Percentiles rank a stretch among this genome's conserved stretches.
Conservation (phyloP, 805 yeast genomes). For the Kregervanrija pseudodelftensis region DNA sequence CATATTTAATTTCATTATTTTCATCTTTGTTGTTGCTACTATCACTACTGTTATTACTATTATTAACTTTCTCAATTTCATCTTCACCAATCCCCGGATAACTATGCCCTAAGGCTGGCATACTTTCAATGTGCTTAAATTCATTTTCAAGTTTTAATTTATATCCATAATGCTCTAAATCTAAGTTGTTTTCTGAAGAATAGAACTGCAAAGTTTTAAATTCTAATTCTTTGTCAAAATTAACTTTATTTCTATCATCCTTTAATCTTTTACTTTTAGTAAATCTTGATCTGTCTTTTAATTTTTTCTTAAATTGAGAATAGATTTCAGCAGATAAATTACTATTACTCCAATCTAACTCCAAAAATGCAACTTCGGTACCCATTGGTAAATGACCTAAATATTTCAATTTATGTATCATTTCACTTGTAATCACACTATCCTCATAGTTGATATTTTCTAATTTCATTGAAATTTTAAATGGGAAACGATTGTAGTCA, state of each 20-base stretch:
- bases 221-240: conserved; percentile 54
- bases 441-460: conserved; percentile 67
- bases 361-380: conserved; percentile 75
- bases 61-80: conserved; percentile 3
- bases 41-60: conserved; percentile 6
- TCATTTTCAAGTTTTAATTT: conserved; percentile 31
- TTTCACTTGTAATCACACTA: conserved; percentile 41
- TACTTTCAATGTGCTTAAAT: conserved; percentile 33
- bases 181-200: conserved; percentile 44
- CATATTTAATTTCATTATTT: conserved; percentile 11
- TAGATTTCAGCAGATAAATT: conserved; percentile 36
- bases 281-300: conserved; percentile 48
- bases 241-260: conserved; percentile 54
- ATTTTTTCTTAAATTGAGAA: conserved; percentile 44
- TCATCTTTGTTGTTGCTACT: conserved; percentile 6
- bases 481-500: conserved; percentile 61
- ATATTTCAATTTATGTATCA: conserved; percentile 60
- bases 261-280: conserved; percentile 40
- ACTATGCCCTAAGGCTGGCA: conserved; percentile 15
- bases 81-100: conserved; percentile 11
- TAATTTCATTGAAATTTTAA: conserved; percentile 49
- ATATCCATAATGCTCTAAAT: conserved; percentile 31
- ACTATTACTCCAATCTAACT: conserved; percentile 66
- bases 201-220: conserved; percentile 51
- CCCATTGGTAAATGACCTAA: conserved; percentile 80